Conservation (phyloP, 2,329 filamentous ascomycete species). For the Orbilia brochopaga region DNA sequence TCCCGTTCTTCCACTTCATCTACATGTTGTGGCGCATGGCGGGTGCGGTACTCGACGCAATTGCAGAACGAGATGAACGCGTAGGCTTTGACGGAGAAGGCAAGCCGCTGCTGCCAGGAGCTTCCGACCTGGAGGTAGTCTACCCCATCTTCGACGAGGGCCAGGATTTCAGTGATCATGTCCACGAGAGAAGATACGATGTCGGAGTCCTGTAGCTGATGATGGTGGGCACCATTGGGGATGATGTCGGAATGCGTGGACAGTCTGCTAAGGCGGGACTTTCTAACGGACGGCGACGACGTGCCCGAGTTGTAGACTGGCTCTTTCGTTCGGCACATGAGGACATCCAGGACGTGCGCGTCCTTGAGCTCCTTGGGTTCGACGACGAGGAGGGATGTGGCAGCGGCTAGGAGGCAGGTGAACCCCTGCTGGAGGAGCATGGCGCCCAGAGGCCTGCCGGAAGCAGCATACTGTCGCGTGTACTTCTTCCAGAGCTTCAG, state of each 20-base stretch:
- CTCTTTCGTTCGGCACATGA: constrained; percentile 64
- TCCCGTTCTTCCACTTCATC: constrained; percentile 41
- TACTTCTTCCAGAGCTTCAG: constrained; percentile 76
- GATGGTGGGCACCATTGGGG: constrained; percentile 56
- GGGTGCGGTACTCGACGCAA: constrained; percentile 80
- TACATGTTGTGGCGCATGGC: constrained; percentile 60
- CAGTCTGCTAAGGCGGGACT: constrained; percentile 54
- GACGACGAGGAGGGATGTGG: constrained; percentile 74
- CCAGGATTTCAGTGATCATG: constrained; percentile 81
- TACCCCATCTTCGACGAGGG: constrained; percentile 81
- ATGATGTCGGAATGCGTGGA: constrained; percentile 38
- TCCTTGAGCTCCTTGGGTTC: constrained; percentile 67
- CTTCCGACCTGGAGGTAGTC: constrained; percentile 89
- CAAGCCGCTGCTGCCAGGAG: constrained; percentile 82
- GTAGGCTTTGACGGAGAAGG: constrained; percentile 82
- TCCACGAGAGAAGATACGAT: constrained; percentile 68
- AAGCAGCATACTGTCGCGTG: constrained; percentile 78
- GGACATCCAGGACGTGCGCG: constrained; percentile 73
- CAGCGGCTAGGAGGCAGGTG: constrained; percentile 80
- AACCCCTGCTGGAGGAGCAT: constrained; percentile 91
- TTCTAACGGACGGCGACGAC: constrained; percentile 58
- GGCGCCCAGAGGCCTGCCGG: constrained; percentile 81
- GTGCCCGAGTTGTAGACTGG: constrained; percentile 58
- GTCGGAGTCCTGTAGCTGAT: constrained; percentile 61
- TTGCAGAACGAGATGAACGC: constrained; percentile 84